Evolutionary conservation across 31 red algal species (phyloP).

Genomic region (Bonnemaisonia californica): DNA sequence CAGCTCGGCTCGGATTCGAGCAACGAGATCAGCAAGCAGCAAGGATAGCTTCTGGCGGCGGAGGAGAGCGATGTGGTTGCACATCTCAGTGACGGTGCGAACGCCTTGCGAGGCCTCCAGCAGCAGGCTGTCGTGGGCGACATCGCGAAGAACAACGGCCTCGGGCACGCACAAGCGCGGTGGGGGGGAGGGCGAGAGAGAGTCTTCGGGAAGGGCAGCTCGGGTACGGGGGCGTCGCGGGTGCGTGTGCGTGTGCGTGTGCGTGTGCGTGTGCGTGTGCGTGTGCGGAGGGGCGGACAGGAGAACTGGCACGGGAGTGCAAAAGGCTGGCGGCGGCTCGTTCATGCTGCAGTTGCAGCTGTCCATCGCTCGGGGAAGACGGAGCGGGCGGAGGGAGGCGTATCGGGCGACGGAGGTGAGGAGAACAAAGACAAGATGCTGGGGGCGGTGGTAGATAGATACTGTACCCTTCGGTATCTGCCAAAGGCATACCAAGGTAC

Average conservation of each 20-base stretch:
- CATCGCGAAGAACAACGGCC: background rate
- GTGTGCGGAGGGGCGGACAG: background rate
- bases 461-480: no score
- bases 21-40: constrained; percentile 29
- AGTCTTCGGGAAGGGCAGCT: background rate
- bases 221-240: background rate
- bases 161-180: background rate
- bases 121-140: constrained; percentile 15
- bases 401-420: no score
- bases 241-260: no score
- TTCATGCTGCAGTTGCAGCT: no score
- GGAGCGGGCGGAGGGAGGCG: no score
- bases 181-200: background rate
- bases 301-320: background rate
- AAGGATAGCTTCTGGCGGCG: constrained; percentile 27
- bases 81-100: constrained; percentile 7
- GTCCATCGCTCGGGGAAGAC: no score
- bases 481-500: no score
- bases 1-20: constrained; percentile 9
- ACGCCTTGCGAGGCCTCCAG: background rate
- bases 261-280: background rate
- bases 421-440: no score
- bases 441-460: no score
- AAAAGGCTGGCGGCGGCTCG: background rate
- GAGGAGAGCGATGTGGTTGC: background rate